These are phyloP conservation scores for Chondrus crispus DNA, from an alignment of 23 red algal species.

Conservation along the genomic window DNA sequence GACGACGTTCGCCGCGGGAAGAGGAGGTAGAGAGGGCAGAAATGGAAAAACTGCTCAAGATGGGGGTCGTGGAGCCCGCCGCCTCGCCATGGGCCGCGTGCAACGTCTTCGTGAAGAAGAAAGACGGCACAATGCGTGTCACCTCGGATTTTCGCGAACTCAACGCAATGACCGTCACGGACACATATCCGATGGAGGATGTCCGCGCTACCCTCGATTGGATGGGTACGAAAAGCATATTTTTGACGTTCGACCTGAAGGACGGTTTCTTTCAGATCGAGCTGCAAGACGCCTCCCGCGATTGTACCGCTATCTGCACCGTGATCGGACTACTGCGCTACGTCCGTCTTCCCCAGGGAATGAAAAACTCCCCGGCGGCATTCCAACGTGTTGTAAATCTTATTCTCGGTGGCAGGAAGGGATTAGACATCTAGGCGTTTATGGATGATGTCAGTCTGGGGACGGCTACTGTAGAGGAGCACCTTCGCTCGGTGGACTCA, in stretches of 20 bases:
- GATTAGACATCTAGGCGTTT: background rate
- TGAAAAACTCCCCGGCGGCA: background rate
- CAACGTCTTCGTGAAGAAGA: background rate
- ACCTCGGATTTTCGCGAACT: background rate
- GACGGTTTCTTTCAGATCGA: constrained; percentile 26
- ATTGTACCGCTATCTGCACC: constrained; percentile 16
- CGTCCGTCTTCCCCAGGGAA: background rate
- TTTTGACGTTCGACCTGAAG: constrained; percentile 4
- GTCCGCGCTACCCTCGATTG: background rate
- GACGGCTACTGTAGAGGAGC: background rate
- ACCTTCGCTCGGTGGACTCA: background rate
- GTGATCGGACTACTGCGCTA: constrained; percentile 14
- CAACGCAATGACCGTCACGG: background rate
- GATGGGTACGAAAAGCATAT: constrained; percentile 2
- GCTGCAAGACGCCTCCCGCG: background rate
- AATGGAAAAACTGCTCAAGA: background rate
- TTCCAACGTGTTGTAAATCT: constrained; percentile 19
- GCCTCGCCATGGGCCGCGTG: background rate
- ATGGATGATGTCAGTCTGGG: constrained; percentile 13
- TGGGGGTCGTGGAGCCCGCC: background rate
- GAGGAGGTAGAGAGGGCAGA: background rate
- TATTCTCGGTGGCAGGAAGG: background rate
- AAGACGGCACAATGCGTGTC: background rate
- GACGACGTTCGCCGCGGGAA: background rate
- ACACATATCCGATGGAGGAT: constrained; percentile 11